Evolutionary conservation across 306 rosid genomes (phyloP), one percentile per base, ranked within the genome.

Genomic region (Biancaea sappan): DNA sequence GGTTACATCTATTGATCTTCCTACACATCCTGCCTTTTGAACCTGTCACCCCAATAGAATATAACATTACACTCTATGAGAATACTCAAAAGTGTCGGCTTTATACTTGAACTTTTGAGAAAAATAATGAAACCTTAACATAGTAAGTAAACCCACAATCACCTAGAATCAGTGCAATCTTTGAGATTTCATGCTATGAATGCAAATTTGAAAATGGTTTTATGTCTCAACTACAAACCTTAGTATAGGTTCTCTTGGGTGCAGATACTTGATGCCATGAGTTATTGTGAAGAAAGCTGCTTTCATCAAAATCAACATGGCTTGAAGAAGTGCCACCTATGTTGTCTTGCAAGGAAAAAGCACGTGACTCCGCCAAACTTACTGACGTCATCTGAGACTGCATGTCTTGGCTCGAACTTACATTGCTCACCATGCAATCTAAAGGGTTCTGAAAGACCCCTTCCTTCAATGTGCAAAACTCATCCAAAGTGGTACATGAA

Each of bases 1-100:
- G 3, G 92, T 91, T 25, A 91, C 97, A 76, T 93, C 96, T 21
- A 93, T 91, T 25, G 98, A 93, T 68, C 98, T 85, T 75, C 98
- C 98, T 21, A 93, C 98, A 10, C 94, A 93, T 80, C 98, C 98
- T n/a, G 97, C 84, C 77, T 86, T 91, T 81, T 91, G 98, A 63
- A 93, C 97, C 98, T 93, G 90, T 29, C 47, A 72, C 4, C 47
- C 56, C 29, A n/a, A n/a, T n/a, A n/a, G n/a, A n/a, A n/a, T n/a
- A n/a, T n/a, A n/a, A n/a, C n/a, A n/a, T n/a, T n/a, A n/a, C n/a
- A n/a, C n/a, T n/a, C n/a, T n/a, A n/a, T n/a, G n/a, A n/a, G n/a
- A n/a, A n/a, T n/a, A n/a, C n/a, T n/a, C n/a, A n/a, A n/a, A n/a
- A n/a, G n/a, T n/a, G n/a, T n/a, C n/a, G n/a, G n/a, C n/a, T n/a